Conservation (phyloP, 75 land plant species). For the Cunninghamia lanceolata region DNA sequence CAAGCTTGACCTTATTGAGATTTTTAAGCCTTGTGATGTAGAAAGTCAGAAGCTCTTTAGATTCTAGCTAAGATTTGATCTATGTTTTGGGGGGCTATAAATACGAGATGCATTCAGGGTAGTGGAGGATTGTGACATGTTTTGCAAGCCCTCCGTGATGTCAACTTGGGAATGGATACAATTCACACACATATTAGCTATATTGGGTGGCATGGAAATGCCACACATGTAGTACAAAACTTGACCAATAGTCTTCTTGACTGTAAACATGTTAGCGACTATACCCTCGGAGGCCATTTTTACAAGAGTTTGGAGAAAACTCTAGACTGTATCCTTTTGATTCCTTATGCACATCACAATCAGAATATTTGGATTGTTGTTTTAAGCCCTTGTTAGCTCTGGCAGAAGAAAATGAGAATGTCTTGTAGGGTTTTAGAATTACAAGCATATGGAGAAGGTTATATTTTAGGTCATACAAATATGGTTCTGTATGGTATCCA, state of each 20-base stretch:
- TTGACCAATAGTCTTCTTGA: conserved; percentile 59
- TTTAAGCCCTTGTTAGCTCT: too few relatives aligned
- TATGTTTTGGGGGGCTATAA: conserved; percentile 73
- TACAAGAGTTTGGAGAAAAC: neutral
- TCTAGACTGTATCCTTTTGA: too few relatives aligned
- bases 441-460: too few relatives aligned
- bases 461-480: too few relatives aligned
- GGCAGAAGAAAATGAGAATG: too few relatives aligned
- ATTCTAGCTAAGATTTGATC: conserved; percentile 57
- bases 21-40: conserved; percentile 60
- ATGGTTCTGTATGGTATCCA: too few relatives aligned
- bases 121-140: conserved; percentile 40
- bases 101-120: conserved; percentile 59
- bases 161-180: conserved; percentile 70
- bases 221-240: conserved; percentile 82
- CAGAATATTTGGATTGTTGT: too few relatives aligned
- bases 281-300: conserved; percentile 10
- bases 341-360: too few relatives aligned
- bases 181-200: conserved; percentile 77
- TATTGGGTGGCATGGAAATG: conserved; percentile 63
- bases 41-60: conserved; percentile 68
- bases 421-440: too few relatives aligned
- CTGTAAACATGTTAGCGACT: conserved; percentile 50
- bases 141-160: conserved; percentile 75
- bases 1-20: conserved; percentile 36